These are phyloP conservation scores for Rutidosis leptorrhynchoides DNA, from an alignment of 129 eudicot genomes.

Conservation along the genomic window DNA sequence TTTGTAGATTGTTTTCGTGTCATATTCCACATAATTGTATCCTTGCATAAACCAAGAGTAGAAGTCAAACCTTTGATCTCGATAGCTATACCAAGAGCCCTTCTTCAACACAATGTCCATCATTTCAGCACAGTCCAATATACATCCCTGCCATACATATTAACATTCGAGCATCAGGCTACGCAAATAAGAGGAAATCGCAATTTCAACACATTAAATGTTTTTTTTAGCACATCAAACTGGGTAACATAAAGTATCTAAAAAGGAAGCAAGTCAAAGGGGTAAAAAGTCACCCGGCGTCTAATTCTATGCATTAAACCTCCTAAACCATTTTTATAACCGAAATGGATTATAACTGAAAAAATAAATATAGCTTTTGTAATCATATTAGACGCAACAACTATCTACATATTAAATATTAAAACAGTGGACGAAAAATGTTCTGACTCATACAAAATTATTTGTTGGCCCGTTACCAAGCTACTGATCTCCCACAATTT, in stretches of 20 bases:
- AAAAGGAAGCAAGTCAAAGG: neutral
- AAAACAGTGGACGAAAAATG: neutral
- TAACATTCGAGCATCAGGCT: conserved; percentile 10
- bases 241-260: neutral
- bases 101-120: conserved; percentile 74
- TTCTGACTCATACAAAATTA: neutral
- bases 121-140: conserved; percentile 96
- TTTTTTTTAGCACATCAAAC: neutral
- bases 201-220: neutral
- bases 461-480: neutral
- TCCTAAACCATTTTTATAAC: neutral
- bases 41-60: neutral
- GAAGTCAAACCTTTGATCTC: conserved; percentile 70
- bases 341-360: neutral
- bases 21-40: neutral
- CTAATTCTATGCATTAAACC: neutral
- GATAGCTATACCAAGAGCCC: conserved; percentile 94
- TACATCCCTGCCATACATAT: conserved; percentile 63
- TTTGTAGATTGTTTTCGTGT: neutral
- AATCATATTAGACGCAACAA: neutral
- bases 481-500: too few species aligned
- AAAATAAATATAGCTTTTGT: neutral
- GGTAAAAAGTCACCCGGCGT: neutral
- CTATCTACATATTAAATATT: neutral
- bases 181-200: neutral